These are phyloP conservation scores for Neopestalotiopsis rosae DNA, from an alignment of 2,329 filamentous ascomycete species.

Conservation along the genomic window DNA sequence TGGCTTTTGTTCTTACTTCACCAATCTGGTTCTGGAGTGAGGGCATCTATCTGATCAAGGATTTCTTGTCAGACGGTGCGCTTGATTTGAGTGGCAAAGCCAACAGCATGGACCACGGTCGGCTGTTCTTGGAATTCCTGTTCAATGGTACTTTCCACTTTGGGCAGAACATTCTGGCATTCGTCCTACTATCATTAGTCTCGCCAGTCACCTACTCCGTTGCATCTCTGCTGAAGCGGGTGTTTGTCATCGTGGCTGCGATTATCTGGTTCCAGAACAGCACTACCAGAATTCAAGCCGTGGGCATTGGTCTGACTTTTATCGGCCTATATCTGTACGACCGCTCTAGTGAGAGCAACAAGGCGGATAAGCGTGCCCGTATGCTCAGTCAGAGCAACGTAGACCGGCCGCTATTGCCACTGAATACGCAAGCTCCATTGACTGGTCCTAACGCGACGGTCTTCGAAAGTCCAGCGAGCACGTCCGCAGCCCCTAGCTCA, in stretches of 20 bases:
- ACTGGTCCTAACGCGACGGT: constrained; percentile 36
- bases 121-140: constrained; percentile 81
- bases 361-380: constrained; percentile 82
- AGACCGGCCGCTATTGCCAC: constrained; percentile 67
- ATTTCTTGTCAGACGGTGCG: constrained; percentile 82
- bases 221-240: constrained; percentile 92
- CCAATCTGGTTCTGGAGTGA: constrained; percentile 96
- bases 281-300: constrained; percentile 81
- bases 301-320: constrained; percentile 89
- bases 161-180: constrained; percentile 93
- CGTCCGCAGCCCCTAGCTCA: constrained; percentile 34
- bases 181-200: constrained; percentile 88
- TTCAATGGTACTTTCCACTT: constrained; percentile 99
- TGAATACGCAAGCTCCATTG: constrained; percentile 53
- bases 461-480: constrained; percentile 44
- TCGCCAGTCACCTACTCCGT: constrained; percentile 98
- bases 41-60: constrained; percentile 76
- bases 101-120: constrained; percentile 77
- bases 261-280: constrained; percentile 95
- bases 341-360: constrained; percentile 85
- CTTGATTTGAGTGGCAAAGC: constrained; percentile 65
- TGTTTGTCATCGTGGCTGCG: constrained; percentile 94
- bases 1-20: constrained; percentile 86
- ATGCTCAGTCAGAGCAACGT: constrained; percentile 59
- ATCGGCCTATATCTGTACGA: constrained; percentile 95